Evolutionary conservation across 352 stramenopile genomes (phyloP).

Genomic region (Globisporangium alternatum): DNA sequence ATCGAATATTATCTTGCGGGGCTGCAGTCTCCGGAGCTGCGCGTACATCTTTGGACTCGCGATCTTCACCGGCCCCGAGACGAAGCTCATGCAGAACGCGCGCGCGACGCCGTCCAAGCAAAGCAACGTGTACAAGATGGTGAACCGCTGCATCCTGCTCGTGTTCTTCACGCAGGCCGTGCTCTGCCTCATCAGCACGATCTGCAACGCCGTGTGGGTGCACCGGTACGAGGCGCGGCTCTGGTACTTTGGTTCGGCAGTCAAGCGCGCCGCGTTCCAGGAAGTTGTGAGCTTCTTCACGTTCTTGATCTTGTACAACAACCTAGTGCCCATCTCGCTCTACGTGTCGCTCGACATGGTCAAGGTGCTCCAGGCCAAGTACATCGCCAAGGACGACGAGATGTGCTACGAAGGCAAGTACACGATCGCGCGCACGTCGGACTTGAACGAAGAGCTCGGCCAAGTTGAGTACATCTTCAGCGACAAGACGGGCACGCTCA

Average conservation of each 20-base stretch:
- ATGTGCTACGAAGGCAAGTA: conserved; percentile 88
- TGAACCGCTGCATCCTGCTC: conserved; percentile 68
- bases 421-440: conserved; percentile 81
- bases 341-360: conserved; percentile 97
- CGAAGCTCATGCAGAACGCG: conserved; percentile 84
- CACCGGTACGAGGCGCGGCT: conserved; percentile 29
- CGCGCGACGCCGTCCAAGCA: conserved; percentile 65
- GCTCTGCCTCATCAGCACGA: conserved; percentile 66
- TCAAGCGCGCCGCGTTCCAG: conserved; percentile 15
- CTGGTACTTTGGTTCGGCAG: conserved; percentile 47
- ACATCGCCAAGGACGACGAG: conserved; percentile 54
- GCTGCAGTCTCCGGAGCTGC: conserved; percentile 60
- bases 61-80: conserved; percentile 89
- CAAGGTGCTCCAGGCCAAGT: conserved; percentile 81
- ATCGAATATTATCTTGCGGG: conserved; percentile 84
- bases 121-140: conserved; percentile 67
- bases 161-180: conserved; percentile 61
- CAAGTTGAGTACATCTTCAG: conserved; percentile 98
- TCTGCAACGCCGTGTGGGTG: conserved; percentile 51
- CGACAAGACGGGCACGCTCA: conserved; percentile 99
- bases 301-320: conserved; percentile 96
- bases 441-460: conserved; percentile 92
- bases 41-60: conserved; percentile 71
- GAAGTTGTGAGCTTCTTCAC: conserved; percentile 88
- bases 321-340: conserved; percentile 97